phyloP scores from a whole-genome alignment of 768 basidiomycete species.

The Tephrocybe sp. region DNA sequence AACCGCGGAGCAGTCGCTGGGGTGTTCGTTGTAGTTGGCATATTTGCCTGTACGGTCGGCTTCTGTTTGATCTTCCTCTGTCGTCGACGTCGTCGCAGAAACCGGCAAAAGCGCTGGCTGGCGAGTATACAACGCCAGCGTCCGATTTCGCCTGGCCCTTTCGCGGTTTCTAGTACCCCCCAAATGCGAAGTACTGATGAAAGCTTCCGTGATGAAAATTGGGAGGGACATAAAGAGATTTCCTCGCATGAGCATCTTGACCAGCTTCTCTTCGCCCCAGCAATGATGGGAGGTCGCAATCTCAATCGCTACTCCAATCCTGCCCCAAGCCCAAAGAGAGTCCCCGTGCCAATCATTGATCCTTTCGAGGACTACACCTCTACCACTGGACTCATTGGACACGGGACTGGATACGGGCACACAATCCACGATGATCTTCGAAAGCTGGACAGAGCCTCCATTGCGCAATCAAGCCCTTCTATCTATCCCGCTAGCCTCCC shows the following conservation, averaged over 20 bases:
- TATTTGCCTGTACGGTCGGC: conserved; percentile 48
- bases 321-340: conserved; percentile 4
- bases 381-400: neutral
- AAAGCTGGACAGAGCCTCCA: conserved; percentile 25
- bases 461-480: conserved; percentile 47
- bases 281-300: neutral
- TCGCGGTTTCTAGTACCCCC: conserved; percentile 24
- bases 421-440: conserved; percentile 15
- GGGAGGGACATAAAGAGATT: conserved; percentile 3
- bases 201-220: neutral
- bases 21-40: conserved; percentile 68
- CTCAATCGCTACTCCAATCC: neutral
- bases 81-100: conserved; percentile 40
- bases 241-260: conserved; percentile 1
- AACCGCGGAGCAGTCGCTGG: conserved; percentile 72
- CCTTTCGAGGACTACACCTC: conserved; percentile 1
- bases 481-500: conserved; percentile 49
- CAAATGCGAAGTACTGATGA: conserved; percentile 16
- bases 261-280: conserved; percentile 1
- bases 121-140: conserved; percentile 34
- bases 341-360: conserved; percentile 1
- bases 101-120: conserved; percentile 36
- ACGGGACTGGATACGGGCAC: conserved; percentile 7
- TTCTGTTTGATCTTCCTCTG: conserved; percentile 44
- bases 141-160: conserved; percentile 32